Evolutionary conservation across 1,284 basidiomycete genomes (phyloP), one percentile per base, ranked within the genome.

Genomic region (Cystobasidiaceae sp.): DNA sequence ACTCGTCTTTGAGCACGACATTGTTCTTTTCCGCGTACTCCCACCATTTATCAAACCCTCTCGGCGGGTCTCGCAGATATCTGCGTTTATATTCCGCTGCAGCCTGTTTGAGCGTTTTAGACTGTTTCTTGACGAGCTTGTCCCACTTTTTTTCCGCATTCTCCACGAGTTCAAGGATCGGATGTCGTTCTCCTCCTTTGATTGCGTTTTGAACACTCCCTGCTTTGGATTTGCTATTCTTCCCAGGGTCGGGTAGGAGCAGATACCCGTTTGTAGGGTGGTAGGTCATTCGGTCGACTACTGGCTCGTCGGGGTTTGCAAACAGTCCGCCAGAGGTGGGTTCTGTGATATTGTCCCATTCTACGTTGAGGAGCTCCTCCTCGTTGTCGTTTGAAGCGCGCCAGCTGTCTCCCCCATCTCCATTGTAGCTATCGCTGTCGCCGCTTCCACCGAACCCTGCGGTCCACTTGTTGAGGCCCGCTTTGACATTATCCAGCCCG

Each of bases 81-180:
- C 93, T 80, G 54, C 81, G 79, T 72, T 81, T 82, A 78, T 97
- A 97, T 77, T 93, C 90, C 4, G 77, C 77, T 0, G 91, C 88
- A 0, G 93, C 92, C 34, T 84, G 83, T 13, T 77, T 74, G 17
- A 96, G 79, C 0, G 88, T 87, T 73, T 82, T 83, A 74, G 88
- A 91, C 78, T 96, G 92, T 41, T 81, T 78, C 1, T 76, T 78
- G 17, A 96, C 75, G 69, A 88, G 83, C 19, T 78, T 77, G 34
- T 84, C 82, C 72, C 85, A 93, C 37, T 81, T 80, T 32, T 78
- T 77, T 72, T 88, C 85, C 0, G 90, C 92, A 0, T 88, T 83
- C 7, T 83, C 82, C 84, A 96, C 93, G 66, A 94, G 82, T 64
- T 71, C 65, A 11, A 71, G 61, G 58, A 75, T 74, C 1, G 74